Base-by-base conservation (phyloP, 2,329 filamentous ascomycete species). In the Apiospora phragmitis region DNA sequence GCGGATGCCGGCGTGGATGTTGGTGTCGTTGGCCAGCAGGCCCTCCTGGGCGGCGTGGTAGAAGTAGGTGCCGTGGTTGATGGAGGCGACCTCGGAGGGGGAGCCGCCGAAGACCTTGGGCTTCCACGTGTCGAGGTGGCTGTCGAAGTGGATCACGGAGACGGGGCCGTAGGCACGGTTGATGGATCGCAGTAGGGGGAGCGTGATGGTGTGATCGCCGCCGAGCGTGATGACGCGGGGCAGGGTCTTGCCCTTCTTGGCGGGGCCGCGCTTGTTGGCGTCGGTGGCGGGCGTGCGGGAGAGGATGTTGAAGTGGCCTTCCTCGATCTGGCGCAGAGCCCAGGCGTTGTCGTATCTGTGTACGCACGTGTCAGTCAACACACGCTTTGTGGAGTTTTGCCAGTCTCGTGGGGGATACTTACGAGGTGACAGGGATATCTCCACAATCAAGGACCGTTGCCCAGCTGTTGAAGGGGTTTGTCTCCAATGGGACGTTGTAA, bases 61-160 rank as follows among this genome's bases (percentile, higher is more conserved):
- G 83, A 97, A 97, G 84, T 96, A 96, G 1, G 93, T 96, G 55
- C 94, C 94, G 82, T 96, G 93, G 83, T 96, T 97, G 83, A 97
- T 91, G 73, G 87, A 87, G 26, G 94, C 93, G 49, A 91, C 89
- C 72, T 94, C 88, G 38, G 89, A 92, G 0, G 94, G 93, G 0
- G 92, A 91, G 41, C 93, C 94, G 69, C 94, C 94, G 76, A 97
- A 97, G 35, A 96, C 94, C 79, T 95, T 95, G 59, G 94, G 94
- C 71, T 89, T 90, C 93, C 91, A 93, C 4, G 91, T 93, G 77
- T 93, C 92, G 75, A 90, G 81, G 76, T 90, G 89, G 69, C 86
- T 88, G 77, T 90, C 89, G 69, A 91, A 90, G 76, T 90, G 89
- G 71, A 90, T 90, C 1, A 90, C 89, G 0, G 87, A 86, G 2